Evolutionary conservation across 345 rosid genomes (phyloP).

Genomic region (Eucalyptus shirleyi): DNA sequence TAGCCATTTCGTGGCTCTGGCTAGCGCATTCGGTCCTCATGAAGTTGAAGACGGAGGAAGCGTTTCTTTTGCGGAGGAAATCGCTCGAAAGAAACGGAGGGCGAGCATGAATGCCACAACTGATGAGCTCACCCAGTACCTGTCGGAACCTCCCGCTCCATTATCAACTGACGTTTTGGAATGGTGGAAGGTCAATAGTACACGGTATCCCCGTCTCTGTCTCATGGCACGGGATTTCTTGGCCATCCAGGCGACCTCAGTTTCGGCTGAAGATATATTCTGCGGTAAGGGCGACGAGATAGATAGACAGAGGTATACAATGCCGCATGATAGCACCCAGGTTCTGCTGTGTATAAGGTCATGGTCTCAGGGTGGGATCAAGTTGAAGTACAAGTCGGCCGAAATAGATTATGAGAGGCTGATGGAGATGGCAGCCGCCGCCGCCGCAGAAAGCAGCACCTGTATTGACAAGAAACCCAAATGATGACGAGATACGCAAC

Average conservation of each 20-base stretch:
- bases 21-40: slow-evolving; percentile 47
- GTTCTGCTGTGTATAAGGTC: slow-evolving; percentile 71
- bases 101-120: slow-evolving; percentile 52
- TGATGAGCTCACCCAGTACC: slow-evolving; percentile 88
- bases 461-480: slow-evolving; percentile 47
- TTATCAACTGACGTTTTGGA: slow-evolving; percentile 80
- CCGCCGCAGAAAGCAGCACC: slow-evolving; percentile 17
- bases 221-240: slow-evolving; percentile 86
- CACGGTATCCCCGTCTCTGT: slow-evolving; percentile 78
- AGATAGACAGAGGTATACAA: slow-evolving; percentile 49
- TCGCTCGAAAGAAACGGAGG: slow-evolving; percentile 82
- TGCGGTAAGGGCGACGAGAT: slow-evolving; percentile 64
- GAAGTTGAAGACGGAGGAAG: slow-evolving; percentile 70
- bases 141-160: slow-evolving; percentile 79
- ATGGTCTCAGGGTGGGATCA: slow-evolving; percentile 74
- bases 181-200: slow-evolving; percentile 90
- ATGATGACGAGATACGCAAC: neutral
- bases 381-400: slow-evolving; percentile 53
- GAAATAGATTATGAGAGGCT: slow-evolving; percentile 76
- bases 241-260: slow-evolving; percentile 72
- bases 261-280: slow-evolving; percentile 70
- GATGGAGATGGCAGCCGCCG: slow-evolving; percentile 66
- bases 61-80: slow-evolving; percentile 89
- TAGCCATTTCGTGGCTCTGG: slow-evolving; percentile 44
- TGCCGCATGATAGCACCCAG: slow-evolving; percentile 70